These are phyloP conservation scores for Truncatella angustata DNA, from an alignment of 2,329 filamentous ascomycete species.

Conservation along the genomic window DNA sequence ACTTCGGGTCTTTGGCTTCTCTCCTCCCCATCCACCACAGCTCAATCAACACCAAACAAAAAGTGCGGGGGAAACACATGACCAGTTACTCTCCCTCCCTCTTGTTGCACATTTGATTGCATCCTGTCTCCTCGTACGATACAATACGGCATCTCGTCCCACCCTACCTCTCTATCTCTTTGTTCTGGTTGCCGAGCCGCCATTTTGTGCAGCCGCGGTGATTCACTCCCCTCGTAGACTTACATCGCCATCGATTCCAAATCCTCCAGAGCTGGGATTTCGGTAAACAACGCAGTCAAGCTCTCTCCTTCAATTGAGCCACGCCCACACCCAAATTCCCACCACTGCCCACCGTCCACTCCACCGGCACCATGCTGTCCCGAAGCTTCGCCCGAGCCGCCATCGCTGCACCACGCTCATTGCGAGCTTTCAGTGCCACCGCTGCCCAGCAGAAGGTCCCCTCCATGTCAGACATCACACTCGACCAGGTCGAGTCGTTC, in stretches of 20 bases:
- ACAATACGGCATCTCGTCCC: too few species aligned
- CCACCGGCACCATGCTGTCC: conserved; percentile 41
- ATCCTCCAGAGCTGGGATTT: conserved; percentile 3
- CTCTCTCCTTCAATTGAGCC: not conserved
- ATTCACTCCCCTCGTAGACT: too few species aligned
- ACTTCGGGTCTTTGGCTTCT: too few species aligned
- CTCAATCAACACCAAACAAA: too few species aligned
- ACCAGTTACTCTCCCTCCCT: too few species aligned
- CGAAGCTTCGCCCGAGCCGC: conserved; percentile 48
- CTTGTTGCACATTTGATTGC: too few species aligned
- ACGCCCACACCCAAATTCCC: not conserved
- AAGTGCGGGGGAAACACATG: too few species aligned
- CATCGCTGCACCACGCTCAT: conserved; percentile 42
- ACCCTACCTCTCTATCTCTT: too few species aligned
- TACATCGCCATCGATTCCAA: not conserved
- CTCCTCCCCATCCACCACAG: too few species aligned
- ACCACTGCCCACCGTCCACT: not conserved
- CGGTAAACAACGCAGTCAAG: conserved; percentile 2
- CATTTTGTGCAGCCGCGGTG: too few species aligned
- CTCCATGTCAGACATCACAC: conserved; percentile 80
- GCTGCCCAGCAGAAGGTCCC: conserved; percentile 55
- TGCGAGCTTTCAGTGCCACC: conserved; percentile 59
- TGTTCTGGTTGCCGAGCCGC: too few species aligned
- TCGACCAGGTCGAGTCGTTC: conserved; percentile 71
- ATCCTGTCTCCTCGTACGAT: too few species aligned